phyloP scores from a whole-genome alignment of 2,329 filamentous ascomycete species.

The Monosporascus sp. region DNA sequence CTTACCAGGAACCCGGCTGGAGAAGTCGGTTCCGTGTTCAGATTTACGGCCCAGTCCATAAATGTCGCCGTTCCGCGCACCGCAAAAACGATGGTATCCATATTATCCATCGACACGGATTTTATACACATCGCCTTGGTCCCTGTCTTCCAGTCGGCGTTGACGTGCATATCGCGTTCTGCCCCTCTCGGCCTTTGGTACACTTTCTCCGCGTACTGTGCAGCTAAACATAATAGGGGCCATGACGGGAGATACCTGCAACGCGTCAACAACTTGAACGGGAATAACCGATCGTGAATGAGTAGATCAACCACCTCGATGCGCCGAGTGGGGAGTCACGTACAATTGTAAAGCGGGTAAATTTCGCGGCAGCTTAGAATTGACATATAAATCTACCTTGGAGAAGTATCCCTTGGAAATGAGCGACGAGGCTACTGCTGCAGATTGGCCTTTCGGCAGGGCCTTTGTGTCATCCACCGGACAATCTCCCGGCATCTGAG shows the following conservation, averaged over 20 bases:
- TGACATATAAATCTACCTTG: constrained; percentile 74
- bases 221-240: constrained; percentile 71
- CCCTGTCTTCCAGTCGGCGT: constrained; percentile 66
- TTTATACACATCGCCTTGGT: constrained; percentile 85
- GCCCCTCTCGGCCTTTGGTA: constrained; percentile 60
- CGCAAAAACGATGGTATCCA: constrained; percentile 76
- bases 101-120: constrained; percentile 70
- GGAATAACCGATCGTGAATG: not conserved
- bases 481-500: constrained; percentile 8
- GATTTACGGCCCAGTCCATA: constrained; percentile 82
- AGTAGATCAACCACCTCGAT: not conserved
- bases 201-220: constrained; percentile 69
- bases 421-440: constrained; percentile 27
- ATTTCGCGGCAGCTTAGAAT: constrained; percentile 65
- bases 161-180: constrained; percentile 64
- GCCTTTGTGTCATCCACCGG: constrained; percentile 28
- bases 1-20: constrained; percentile 61
- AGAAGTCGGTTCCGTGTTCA: constrained; percentile 61
- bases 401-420: constrained; percentile 58
- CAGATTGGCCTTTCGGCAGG: constrained; percentile 31
- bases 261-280: constrained; percentile 11
- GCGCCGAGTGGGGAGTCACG: constrained; percentile 17
- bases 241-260: constrained; percentile 66
- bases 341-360: constrained; percentile 65
- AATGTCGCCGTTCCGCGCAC: constrained; percentile 77